Evolutionary conservation across 148 eudicot species (phyloP).

Genomic region (Euryodendron excelsum): DNA sequence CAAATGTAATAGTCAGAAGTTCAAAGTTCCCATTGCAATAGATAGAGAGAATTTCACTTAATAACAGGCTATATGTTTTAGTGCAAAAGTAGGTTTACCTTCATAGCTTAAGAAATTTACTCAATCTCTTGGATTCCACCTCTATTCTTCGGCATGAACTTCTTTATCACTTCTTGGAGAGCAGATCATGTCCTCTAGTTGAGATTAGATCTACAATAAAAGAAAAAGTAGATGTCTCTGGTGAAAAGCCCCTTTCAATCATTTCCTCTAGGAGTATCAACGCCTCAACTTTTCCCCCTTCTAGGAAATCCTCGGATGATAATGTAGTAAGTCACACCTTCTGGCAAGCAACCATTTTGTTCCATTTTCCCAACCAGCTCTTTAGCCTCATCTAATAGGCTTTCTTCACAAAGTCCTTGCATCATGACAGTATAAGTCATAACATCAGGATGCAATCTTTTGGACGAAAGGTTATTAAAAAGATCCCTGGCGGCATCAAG

Average conservation of each 20-base stretch:
- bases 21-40: too few species aligned
- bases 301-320: background rate
- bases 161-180: too few species aligned
- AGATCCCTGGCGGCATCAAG: background rate
- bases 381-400: background rate
- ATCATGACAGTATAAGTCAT: background rate
- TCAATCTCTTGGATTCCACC: too few species aligned
- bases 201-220: background rate
- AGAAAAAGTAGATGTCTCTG: background rate
- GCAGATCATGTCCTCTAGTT: background rate
- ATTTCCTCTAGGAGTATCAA: background rate
- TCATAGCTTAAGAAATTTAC: too few species aligned
- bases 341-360: slow-evolving; percentile 4
- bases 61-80: too few species aligned
- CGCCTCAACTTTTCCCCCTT: background rate
- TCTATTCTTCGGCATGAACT: too few species aligned
- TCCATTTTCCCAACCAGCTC: slow-evolving; percentile 14
- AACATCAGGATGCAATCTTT: slow-evolving; percentile 1
- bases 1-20: too few species aligned
- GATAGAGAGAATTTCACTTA: too few species aligned
- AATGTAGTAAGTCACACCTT: background rate
- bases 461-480: background rate
- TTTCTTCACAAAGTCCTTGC: background rate
- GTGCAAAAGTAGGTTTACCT: too few species aligned
- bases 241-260: slow-evolving; percentile 4